Percentiles rank a stretch among this genome's conserved stretches.
Evolutionary conservation across 1,284 basidiomycete species (phyloP).

Genomic region (Ceratobasidium sp.): DNA sequence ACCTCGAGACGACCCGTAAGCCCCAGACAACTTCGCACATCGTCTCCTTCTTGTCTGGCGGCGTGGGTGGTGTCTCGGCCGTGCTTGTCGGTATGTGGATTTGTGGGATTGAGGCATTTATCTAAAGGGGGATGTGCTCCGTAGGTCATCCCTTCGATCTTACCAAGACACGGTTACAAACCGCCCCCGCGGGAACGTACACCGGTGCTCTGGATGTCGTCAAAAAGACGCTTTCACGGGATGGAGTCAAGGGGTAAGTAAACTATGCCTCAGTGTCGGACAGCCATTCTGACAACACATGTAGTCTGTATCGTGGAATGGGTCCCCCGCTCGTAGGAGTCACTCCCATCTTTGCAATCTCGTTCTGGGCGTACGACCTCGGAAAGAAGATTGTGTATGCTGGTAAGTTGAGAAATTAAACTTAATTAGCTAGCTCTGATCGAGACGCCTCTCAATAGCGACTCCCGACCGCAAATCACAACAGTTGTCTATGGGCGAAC

Average conservation of each 20-base stretch:
- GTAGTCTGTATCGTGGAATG: conserved; percentile 94
- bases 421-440: conserved; percentile 50
- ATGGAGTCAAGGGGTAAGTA: conserved; percentile 87
- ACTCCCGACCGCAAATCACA: conserved; percentile 76
- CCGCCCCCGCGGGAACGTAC: conserved; percentile 89
- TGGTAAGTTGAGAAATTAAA: conserved; percentile 49
- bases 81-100: conserved; percentile 83
- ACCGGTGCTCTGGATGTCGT: conserved; percentile 95
- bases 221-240: conserved; percentile 85
- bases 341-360: conserved; percentile 98
- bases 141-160: conserved; percentile 97
- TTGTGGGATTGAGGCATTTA: conserved; percentile 13
- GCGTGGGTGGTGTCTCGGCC: conserved; percentile 87
- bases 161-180: conserved; percentile 96
- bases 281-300: neutral
- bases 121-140: neutral
- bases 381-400: conserved; percentile 90
- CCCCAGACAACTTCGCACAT: conserved; percentile 61
- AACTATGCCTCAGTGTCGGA: conserved; percentile 2
- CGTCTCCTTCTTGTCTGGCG: conserved; percentile 91
- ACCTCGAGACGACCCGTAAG: conserved; percentile 25
- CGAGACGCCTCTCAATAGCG: conserved; percentile 46
- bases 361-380: conserved; percentile 98
- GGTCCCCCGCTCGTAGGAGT: conserved; percentile 96
- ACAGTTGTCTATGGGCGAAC: conserved; percentile 79